Conservation (phyloP, 176 grass and related monocot genomes). For the Oryza meyeriana region DNA sequence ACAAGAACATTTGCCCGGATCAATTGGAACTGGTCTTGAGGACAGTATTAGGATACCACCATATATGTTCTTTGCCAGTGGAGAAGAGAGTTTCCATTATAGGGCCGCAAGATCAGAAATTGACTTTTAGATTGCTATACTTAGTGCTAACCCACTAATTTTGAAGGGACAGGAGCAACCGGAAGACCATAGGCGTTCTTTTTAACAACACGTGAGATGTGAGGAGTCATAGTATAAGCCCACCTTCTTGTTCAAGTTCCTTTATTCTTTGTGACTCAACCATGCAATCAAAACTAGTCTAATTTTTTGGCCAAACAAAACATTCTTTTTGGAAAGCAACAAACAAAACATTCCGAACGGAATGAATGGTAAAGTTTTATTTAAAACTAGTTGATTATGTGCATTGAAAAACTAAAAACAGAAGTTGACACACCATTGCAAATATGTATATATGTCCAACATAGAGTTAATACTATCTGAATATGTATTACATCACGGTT, state of each 20-base stretch:
- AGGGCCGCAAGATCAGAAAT: not conserved
- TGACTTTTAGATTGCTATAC: not conserved
- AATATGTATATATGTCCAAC: too few relatives aligned
- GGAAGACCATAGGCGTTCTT: not conserved
- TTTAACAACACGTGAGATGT: not conserved
- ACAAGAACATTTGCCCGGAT: conserved; percentile 16
- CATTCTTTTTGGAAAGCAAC: too few relatives aligned
- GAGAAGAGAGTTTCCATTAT: not conserved
- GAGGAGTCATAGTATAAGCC: not conserved
- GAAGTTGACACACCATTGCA: too few relatives aligned
- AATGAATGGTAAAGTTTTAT: not conserved
- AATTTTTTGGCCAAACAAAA: not conserved
- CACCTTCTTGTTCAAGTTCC: not conserved
- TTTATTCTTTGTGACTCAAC: not conserved
- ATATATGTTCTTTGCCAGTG: not conserved
- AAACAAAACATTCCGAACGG: too few relatives aligned
- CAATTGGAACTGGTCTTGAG: not conserved
- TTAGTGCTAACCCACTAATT: not conserved
- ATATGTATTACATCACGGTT: too few relatives aligned
- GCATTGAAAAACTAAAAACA: not conserved
- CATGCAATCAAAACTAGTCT: not conserved
- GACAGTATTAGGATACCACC: not conserved
- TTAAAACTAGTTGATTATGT: not conserved
- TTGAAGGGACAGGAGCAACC: not conserved
- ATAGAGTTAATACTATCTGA: too few relatives aligned